Evolutionary conservation across 2,329 filamentous ascomycete genomes (phyloP).

Genomic region (Colletotrichum sp.): DNA sequence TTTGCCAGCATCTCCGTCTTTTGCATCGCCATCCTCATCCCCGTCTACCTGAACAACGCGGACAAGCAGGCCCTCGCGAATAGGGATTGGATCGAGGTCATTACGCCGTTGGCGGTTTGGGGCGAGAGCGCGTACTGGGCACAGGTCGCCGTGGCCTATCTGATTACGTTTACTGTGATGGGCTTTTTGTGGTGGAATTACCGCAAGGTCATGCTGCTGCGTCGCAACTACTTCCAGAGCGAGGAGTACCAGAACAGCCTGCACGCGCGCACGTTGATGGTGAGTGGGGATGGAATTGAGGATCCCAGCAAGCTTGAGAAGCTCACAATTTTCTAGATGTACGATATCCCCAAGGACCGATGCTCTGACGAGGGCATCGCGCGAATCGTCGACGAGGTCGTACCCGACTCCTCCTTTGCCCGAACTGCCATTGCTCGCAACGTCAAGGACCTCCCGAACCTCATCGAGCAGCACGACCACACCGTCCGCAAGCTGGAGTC

Average conservation of each 20-base stretch:
- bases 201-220: constrained; percentile 70
- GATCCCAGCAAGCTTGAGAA: constrained; percentile 11
- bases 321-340: constrained; percentile 63
- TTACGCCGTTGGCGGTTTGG: constrained; percentile 64
- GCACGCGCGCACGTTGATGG: constrained; percentile 75
- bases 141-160: constrained; percentile 62
- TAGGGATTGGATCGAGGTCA: constrained; percentile 56
- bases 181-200: constrained; percentile 94
- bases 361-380: constrained; percentile 87
- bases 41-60: constrained; percentile 71
- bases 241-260: constrained; percentile 88
- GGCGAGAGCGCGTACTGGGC: constrained; percentile 60
- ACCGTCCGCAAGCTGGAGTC: constrained; percentile 83
- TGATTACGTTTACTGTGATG: constrained; percentile 77
- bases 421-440: constrained; percentile 87
- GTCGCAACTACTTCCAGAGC: constrained; percentile 82
- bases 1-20: constrained; percentile 76
- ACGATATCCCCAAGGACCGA: constrained; percentile 79
- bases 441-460: constrained; percentile 84
- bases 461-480: constrained; percentile 85
- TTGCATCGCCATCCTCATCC: constrained; percentile 80
- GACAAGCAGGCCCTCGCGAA: constrained; percentile 32
- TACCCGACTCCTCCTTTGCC: constrained; percentile 79
- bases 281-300: constrained; percentile 33
- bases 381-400: constrained; percentile 80